These are phyloP conservation scores for Phytophthora meadii DNA, from an alignment of 352 stramenopile genomes.

Conservation along the genomic window DNA sequence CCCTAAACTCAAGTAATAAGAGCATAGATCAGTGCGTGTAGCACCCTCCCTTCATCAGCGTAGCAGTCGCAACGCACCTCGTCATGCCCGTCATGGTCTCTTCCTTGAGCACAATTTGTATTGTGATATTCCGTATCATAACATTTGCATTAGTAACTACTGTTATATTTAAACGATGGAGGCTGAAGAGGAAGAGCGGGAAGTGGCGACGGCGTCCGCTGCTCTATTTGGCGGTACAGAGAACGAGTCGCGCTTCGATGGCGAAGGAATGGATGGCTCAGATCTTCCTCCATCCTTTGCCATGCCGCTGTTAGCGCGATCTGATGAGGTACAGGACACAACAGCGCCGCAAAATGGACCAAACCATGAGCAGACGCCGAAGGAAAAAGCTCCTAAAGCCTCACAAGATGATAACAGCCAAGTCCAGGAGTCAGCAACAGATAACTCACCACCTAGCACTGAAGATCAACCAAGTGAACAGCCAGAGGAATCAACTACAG, in stretches of 20 bases:
- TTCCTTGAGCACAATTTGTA: not conserved
- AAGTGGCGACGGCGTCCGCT: slow-evolving; percentile 55
- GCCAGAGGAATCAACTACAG: not conserved
- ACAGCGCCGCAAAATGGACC: not conserved
- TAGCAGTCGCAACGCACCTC: slow-evolving; percentile 39
- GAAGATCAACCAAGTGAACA: not conserved
- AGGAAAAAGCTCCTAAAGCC: slow-evolving; percentile 5
- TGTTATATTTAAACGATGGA: slow-evolving; percentile 22
- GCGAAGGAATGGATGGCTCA: slow-evolving; percentile 54
- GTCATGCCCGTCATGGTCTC: slow-evolving; percentile 75
- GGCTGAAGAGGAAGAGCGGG: slow-evolving; percentile 50
- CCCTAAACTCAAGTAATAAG: slow-evolving; percentile 37
- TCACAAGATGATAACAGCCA: not conserved
- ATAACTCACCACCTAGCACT: not conserved
- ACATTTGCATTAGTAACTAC: slow-evolving; percentile 3
- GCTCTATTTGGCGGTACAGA: slow-evolving; percentile 56
- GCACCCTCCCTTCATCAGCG: not conserved
- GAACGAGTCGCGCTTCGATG: slow-evolving; percentile 58
- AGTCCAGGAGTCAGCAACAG: not conserved
- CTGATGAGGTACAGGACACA: slow-evolving; percentile 27
- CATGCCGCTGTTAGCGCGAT: slow-evolving; percentile 43
- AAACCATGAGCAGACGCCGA: not conserved
- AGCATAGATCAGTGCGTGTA: not conserved
- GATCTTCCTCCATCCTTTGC: slow-evolving; percentile 58
- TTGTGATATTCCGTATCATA: slow-evolving; percentile 7